Percentiles rank a stretch among this genome's conserved stretches.
Conservation (phyloP, 345 rosid species). For the Acer negundo region DNA sequence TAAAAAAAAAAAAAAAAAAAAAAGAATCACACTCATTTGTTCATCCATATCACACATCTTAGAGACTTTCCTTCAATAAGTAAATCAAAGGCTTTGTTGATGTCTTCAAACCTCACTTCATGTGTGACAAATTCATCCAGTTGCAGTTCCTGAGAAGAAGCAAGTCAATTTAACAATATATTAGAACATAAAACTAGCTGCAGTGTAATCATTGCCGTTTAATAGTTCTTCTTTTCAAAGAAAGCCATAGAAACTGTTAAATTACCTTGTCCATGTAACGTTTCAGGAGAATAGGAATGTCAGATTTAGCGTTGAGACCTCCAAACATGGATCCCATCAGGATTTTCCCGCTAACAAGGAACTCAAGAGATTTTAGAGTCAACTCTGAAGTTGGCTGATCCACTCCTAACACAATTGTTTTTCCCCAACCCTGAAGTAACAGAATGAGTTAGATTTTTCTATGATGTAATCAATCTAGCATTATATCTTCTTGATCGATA, state of each 20-base stretch:
- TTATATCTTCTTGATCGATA: no score
- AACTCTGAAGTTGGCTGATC: constrained; percentile 67
- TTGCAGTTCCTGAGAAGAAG: constrained; percentile 52
- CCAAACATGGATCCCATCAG: constrained; percentile 72
- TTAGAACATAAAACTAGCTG: not conserved
- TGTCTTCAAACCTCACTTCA: constrained; percentile 67
- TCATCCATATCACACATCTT: constrained; percentile 81
- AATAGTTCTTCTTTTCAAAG: not conserved
- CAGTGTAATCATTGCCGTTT: no score
- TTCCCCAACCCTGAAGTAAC: constrained; percentile 81
- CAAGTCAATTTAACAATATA: not conserved
- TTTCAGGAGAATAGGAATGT: constrained; percentile 71
- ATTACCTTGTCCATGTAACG: constrained; percentile 63
- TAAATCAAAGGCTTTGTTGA: constrained; percentile 70
- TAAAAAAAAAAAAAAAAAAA: not conserved
- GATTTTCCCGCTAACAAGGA: constrained; percentile 60
- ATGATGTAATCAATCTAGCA: no score
- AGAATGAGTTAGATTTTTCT: not conserved
- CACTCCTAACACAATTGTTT: constrained; percentile 76
- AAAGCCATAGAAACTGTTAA: not conserved
- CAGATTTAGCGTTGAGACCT: constrained; percentile 80
- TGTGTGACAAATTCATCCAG: constrained; percentile 83
- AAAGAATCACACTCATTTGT: constrained; percentile 27
- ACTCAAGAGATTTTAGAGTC: constrained; percentile 48
- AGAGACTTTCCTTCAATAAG: constrained; percentile 60